Percentiles rank a stretch among this genome's conserved stretches.
Evolutionary conservation across 805 yeast species (phyloP).

Genomic region (Hanseniaspora singularis): DNA sequence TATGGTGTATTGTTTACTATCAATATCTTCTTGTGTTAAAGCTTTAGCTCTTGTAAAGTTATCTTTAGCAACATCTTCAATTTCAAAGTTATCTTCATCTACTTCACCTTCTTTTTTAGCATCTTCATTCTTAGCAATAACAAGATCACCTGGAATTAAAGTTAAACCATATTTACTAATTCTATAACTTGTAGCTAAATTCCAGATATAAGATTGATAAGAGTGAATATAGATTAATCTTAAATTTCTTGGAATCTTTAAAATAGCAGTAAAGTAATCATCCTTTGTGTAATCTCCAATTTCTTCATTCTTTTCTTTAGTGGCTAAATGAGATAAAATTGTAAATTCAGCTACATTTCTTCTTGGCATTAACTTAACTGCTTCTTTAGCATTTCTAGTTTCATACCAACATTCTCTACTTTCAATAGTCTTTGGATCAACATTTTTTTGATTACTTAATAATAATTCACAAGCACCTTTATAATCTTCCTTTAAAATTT

Average conservation of each 20-base stretch:
- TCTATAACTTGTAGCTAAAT: constrained; percentile 67
- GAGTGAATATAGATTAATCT: constrained; percentile 95
- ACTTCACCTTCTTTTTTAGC: constrained; percentile 26
- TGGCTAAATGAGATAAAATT: constrained; percentile 49
- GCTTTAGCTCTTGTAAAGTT: constrained; percentile 56
- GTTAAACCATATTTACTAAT: constrained; percentile 55
- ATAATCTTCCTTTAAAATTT: constrained; percentile 63
- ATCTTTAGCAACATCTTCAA: constrained; percentile 55
- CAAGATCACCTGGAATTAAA: constrained; percentile 73
- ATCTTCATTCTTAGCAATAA: constrained; percentile 34
- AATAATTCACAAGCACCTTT: constrained; percentile 65
- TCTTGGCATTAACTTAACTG: constrained; percentile 72
- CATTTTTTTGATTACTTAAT: constrained; percentile 74
- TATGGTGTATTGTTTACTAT: constrained; percentile 45
- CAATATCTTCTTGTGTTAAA: constrained; percentile 63
- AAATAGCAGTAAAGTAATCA: constrained; percentile 66
- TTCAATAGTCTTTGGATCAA: constrained; percentile 68
- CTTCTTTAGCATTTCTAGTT: constrained; percentile 50
- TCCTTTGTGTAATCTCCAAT: constrained; percentile 37
- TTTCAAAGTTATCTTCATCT: constrained; percentile 43
- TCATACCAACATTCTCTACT: constrained; percentile 75
- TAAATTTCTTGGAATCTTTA: constrained; percentile 83
- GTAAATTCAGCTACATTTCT: constrained; percentile 76
- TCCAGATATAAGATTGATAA: constrained; percentile 94
- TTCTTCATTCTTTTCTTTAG: constrained; percentile 36